Evolutionary conservation across 192 early-diverging fungal genomes (phyloP).

Genomic region (Mortierella alpina): DNA sequence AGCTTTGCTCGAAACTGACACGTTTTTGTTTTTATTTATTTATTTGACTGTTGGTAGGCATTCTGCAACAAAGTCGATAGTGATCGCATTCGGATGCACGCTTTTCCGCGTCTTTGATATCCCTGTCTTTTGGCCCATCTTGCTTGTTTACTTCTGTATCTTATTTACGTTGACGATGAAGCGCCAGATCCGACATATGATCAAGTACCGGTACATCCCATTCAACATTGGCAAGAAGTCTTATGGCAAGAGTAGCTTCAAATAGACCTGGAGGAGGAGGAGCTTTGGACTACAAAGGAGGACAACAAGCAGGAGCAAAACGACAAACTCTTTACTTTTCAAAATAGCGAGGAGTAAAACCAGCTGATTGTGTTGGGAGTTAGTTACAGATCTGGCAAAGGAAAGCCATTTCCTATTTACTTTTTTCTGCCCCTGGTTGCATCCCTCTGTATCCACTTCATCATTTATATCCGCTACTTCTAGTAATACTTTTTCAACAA

Average conservation of each 20-base stretch:
- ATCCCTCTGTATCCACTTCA: too few relatives aligned
- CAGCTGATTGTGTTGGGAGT: too few relatives aligned
- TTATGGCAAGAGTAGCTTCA: conserved; percentile 56
- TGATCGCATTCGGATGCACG: conserved; percentile 89
- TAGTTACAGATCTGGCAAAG: too few relatives aligned
- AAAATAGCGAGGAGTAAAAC: not conserved
- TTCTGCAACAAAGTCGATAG: conserved; percentile 83
- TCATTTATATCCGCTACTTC: too few relatives aligned
- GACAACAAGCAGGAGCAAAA: too few relatives aligned
- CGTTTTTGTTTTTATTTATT: not conserved
- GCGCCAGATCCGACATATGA: conserved; percentile 98
- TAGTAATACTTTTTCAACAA: too few relatives aligned
- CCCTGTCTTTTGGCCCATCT: conserved; percentile 99
- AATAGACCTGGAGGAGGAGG: not conserved
- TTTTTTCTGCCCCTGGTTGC: too few relatives aligned
- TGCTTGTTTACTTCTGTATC: conserved; percentile 95
- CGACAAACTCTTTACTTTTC: not conserved
- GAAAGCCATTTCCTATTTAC: too few relatives aligned
- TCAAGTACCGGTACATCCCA: conserved; percentile 92
- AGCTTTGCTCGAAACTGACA: not conserved
- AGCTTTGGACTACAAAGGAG: not conserved
- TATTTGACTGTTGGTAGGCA: too few relatives aligned
- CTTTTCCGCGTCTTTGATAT: conserved; percentile 90
- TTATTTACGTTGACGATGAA: conserved; percentile 96
- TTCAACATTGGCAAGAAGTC: conserved; percentile 86